Percentiles rank a stretch among this genome's conserved stretches.
These are phyloP conservation scores for Agaricales sp. DNA, from an alignment of 1,284 basidiomycete species.

Conservation along the genomic window DNA sequence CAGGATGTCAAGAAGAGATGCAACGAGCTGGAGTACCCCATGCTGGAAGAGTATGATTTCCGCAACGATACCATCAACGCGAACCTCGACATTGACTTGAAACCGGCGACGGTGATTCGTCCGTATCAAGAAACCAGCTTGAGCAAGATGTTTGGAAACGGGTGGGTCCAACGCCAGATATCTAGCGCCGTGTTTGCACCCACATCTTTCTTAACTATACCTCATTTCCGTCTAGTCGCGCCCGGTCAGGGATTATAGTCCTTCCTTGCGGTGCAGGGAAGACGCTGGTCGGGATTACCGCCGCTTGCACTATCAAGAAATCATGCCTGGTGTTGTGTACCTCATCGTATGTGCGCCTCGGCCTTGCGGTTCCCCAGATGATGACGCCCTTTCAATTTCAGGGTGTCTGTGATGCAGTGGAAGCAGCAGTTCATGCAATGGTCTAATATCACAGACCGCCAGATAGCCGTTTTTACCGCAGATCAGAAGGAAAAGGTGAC, in stretches of 20 bases:
- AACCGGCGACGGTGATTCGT: constrained; percentile 91
- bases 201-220: constrained; percentile 1
- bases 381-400: constrained; percentile 18
- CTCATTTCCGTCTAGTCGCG: constrained; percentile 49
- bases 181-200: constrained; percentile 2
- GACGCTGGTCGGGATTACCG: constrained; percentile 97
- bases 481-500: constrained; percentile 90
- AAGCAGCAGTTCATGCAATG: constrained; percentile 94
- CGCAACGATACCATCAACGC: constrained; percentile 91
- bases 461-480: constrained; percentile 93
- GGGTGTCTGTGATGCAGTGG: constrained; percentile 98
- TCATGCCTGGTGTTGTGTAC: constrained; percentile 97
- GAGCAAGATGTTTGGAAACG: constrained; percentile 98
- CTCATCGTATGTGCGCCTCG: constrained; percentile 58
- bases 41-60: constrained; percentile 98
- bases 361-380: constrained; percentile 9
- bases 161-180: constrained; percentile 39
- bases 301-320: constrained; percentile 99
- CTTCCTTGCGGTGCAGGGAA: constrained; percentile 98
- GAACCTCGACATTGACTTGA: constrained; percentile 93
- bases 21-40: constrained; percentile 91
- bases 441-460: constrained; percentile 92
- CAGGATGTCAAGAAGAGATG: constrained; percentile 90
- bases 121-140: constrained; percentile 96
- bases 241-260: constrained; percentile 96